Base-by-base conservation (phyloP, 306 rosid species). In the Ceratonia siliqua region DNA sequence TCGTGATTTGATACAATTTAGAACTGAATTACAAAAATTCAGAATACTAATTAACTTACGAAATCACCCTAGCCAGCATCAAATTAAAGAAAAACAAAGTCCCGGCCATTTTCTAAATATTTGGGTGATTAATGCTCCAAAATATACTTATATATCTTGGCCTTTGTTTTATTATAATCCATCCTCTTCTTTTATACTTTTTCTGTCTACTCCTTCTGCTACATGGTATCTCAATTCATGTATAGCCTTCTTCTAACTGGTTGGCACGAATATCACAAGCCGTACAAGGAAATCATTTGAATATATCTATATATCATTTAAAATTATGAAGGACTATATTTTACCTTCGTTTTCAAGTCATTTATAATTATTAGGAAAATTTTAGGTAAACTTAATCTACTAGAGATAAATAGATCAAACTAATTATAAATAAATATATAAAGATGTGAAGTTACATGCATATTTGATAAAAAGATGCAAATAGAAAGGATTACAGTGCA, bases 221-320 rank as follows among this genome's bases (percentile, higher is more conserved):
- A 74, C 78, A 82, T 68, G 50, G 33, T 61, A 82, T 82, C 83
- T 50, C 30, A 78, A 68, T 65, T 43, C 21, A 42, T 28, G 49
- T 73, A 42, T 28, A 33, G 18, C 33, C 41, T 62, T 48, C 58
- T 54, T 70, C 74, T 58, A 18, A 59, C 35, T 78, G 43, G 69
- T 62, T 36, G 53, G 24, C 83, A 78, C 56, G 8, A 59, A 42
- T 41, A 74, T 74, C 68, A 61, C 67, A 28, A 68, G 15, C 14
- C 5, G 35, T 56, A 55, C 4, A 64, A 72, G 7, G 13, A 28
- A 11, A 72, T 35, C 0, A 17, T 62, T 65, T 63, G 6, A 39
- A 52, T 52, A 39, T n/a, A n/a, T n/a, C n/a, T n/a, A n/a, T n/a
- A 13, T 3, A 65, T 25, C 35, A 63, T 38, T 38, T 39, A 7